Conservation (phyloP, 139 green algal genomes). For the Tetraselmis striata region DNA sequence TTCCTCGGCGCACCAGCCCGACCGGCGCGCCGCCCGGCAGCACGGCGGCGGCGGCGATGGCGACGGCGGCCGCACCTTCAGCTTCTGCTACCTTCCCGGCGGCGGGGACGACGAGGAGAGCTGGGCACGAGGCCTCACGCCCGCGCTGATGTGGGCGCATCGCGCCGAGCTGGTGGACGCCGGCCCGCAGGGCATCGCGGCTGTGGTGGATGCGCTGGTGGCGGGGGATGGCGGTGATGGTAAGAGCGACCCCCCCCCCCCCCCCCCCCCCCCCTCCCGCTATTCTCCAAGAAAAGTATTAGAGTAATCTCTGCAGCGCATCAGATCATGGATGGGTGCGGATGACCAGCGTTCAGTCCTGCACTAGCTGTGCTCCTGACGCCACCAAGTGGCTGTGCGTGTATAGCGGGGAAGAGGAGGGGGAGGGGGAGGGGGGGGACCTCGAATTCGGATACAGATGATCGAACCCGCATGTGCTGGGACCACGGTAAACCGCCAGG, state of each 20-base stretch:
- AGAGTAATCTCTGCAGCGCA: too few species aligned
- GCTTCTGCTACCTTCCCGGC: constrained; percentile 71
- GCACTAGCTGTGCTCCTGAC: too few species aligned
- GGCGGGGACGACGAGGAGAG: constrained; percentile 95
- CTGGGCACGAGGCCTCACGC: constrained; percentile 78
- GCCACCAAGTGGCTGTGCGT: too few species aligned
- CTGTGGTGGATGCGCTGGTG: constrained; percentile 38
- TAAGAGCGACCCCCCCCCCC: background rate
- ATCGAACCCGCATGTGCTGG: too few species aligned
- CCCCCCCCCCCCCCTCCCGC: background rate
- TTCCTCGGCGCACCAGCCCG: background rate
- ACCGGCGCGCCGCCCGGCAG: background rate
- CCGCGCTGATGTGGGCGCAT: constrained; percentile 64
- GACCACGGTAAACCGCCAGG: too few species aligned
- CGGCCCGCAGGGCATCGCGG: constrained; percentile 34
- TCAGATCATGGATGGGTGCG: too few species aligned
- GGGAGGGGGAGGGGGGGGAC: too few species aligned
- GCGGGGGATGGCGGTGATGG: constrained; percentile 14
- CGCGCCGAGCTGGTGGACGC: constrained; percentile 38
- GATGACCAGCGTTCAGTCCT: too few species aligned
- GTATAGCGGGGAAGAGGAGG: too few species aligned
- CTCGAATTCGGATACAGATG: too few species aligned
- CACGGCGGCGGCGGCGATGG: background rate
- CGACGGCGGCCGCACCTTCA: background rate
- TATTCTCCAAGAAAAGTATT: too few species aligned